phyloP scores from a whole-genome alignment of 805 yeast genomes.

The Metschnikowia lochheadii region DNA sequence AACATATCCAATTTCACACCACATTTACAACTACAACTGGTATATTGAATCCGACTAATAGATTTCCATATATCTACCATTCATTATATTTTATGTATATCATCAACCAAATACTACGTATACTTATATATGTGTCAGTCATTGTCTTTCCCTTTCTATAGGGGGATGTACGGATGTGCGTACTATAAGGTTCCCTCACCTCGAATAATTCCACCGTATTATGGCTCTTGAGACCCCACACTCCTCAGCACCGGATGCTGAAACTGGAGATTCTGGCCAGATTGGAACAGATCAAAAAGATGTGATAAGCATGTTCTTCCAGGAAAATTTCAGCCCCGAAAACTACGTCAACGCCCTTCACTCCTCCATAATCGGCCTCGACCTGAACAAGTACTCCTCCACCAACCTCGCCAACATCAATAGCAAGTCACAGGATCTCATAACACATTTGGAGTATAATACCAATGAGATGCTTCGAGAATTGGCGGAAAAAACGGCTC shows the following conservation, averaged over 20 bases:
- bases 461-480: constrained; percentile 55
- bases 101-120: too few relatives aligned
- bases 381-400: constrained; percentile 25
- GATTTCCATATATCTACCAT: too few relatives aligned
- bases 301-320: constrained; percentile 63
- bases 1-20: too few relatives aligned
- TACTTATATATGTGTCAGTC: too few relatives aligned
- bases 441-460: constrained; percentile 59
- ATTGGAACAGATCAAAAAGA: constrained; percentile 22
- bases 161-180: too few relatives aligned
- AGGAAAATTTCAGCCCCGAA: constrained; percentile 59
- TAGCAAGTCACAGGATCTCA: constrained; percentile 45
- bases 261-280: background rate
- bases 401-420: constrained; percentile 39
- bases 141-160: too few relatives aligned
- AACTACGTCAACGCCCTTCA: constrained; percentile 62
- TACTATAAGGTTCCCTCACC: too few relatives aligned
- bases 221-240: background rate
- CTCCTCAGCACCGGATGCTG: background rate
- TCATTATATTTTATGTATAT: too few relatives aligned
- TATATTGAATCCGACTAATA: too few relatives aligned
- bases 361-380: constrained; percentile 31
- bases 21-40: too few relatives aligned
- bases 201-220: background rate
- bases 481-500: constrained; percentile 47